Percentiles rank a stretch among this genome's conserved stretches.
phyloP scores from a whole-genome alignment of 176 grass and related monocot species.

The Rhipidocladum racemiflorum region DNA sequence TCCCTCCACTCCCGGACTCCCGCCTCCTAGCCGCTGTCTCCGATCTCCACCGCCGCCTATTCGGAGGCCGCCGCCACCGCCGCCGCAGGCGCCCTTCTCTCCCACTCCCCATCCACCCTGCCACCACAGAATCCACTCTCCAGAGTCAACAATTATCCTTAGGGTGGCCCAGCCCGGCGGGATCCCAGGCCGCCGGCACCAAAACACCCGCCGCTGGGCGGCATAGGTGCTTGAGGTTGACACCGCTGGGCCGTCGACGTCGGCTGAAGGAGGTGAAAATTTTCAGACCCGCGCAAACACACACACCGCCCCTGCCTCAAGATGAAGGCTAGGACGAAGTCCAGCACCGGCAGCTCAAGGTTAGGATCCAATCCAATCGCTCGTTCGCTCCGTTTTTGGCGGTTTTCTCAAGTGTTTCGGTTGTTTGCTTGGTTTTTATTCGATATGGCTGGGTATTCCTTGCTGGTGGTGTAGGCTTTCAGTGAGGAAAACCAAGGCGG shows the following conservation, averaged over 20 bases:
- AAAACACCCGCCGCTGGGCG: too few species aligned
- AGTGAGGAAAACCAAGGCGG: constrained; percentile 62
- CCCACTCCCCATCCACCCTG: constrained; percentile 34
- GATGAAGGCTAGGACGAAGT: constrained; percentile 59
- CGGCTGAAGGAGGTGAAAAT: too few species aligned
- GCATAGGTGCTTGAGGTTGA: too few species aligned
- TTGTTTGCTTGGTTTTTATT: neutral
- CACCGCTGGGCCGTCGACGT: too few species aligned
- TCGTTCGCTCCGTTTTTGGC: neutral
- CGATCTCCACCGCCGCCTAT: constrained; percentile 35
- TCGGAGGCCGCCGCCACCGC: constrained; percentile 12
- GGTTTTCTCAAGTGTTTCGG: neutral
- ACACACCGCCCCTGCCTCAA: too few species aligned
- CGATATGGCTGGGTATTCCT: neutral
- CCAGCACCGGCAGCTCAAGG: constrained; percentile 45
- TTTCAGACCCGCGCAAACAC: too few species aligned
- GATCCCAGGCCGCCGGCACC: too few species aligned
- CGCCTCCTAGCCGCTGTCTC: constrained; percentile 32
- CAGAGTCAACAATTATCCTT: too few species aligned
- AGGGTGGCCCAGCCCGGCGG: too few species aligned
- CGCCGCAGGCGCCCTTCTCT: constrained; percentile 32
- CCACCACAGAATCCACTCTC: constrained; percentile 19
- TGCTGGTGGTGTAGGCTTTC: constrained; percentile 42
- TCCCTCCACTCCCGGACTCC: constrained; percentile 32
- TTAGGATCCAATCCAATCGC: neutral